Conservation (phyloP, 495 filamentous ascomycete genomes). For the Pseudoneurospora amorphoporcata region DNA sequence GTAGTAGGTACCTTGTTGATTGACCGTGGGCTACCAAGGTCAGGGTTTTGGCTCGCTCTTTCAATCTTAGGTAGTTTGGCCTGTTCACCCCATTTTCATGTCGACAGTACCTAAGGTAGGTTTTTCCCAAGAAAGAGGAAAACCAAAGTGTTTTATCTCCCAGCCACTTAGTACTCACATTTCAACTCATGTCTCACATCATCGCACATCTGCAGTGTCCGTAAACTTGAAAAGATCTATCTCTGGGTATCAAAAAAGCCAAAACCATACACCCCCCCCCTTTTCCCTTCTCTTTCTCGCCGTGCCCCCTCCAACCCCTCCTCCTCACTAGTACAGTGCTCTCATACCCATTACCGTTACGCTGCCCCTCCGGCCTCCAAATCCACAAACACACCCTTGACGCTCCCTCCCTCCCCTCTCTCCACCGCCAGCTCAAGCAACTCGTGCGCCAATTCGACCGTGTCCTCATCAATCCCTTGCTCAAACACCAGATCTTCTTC, state of each 20-base stretch:
- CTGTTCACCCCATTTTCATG: no score
- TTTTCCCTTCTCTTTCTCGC: not conserved
- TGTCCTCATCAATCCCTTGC: slow-evolving; percentile 25
- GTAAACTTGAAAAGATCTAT: not conserved
- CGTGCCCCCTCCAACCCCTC: no score
- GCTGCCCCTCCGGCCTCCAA: not conserved
- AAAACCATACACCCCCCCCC: not conserved
- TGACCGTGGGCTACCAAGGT: no score
- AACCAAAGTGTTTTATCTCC: not conserved
- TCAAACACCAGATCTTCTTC: slow-evolving; percentile 37
- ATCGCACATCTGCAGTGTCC: not conserved
- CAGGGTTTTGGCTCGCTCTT: no score
- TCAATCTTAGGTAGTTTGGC: no score
- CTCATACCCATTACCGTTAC: not conserved
- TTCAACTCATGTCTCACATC: not conserved
- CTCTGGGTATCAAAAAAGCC: not conserved
- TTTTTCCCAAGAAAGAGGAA: no score
- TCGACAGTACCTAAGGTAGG: no score
- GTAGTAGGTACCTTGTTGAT: no score
- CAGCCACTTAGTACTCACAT: not conserved
- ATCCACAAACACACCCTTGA: not conserved
- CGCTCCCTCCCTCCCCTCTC: not conserved
- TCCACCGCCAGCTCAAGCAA: slow-evolving; percentile 33
- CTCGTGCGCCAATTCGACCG: slow-evolving; percentile 37
- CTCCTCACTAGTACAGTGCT: not conserved